These are phyloP conservation scores for Chaetomium globosum DNA, from an alignment of 2,329 filamentous ascomycete genomes.

Conservation along the genomic window DNA sequence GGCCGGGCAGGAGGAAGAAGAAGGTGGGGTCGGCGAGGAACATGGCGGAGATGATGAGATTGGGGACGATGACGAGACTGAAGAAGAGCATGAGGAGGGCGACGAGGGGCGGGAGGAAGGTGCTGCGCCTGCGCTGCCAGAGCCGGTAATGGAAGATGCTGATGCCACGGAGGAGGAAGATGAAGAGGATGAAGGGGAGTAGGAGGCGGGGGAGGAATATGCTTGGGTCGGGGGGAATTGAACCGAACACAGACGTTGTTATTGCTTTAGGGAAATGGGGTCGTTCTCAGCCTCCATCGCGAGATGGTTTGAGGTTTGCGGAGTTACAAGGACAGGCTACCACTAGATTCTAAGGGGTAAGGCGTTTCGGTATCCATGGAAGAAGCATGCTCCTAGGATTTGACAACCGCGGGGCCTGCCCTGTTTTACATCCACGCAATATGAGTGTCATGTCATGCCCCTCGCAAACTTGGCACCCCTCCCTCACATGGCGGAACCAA, in stretches of 20 bases:
- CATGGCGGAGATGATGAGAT: constrained; percentile 31
- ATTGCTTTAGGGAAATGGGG: neutral
- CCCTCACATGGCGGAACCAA: neutral
- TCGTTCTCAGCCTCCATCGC: neutral
- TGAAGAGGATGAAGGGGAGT: neutral
- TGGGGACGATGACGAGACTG: constrained; percentile 29
- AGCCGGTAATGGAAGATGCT: neutral
- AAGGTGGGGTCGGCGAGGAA: constrained; percentile 34
- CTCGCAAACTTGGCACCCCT: too few relatives aligned
- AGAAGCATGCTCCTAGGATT: too few relatives aligned
- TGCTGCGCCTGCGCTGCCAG: neutral
- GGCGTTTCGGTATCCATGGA: too few relatives aligned
- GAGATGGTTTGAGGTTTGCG: neutral
- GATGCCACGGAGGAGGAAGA: constrained; percentile 5
- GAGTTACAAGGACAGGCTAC: neutral
- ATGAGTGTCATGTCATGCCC: too few relatives aligned
- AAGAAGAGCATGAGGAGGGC: constrained; percentile 25
- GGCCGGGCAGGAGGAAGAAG: neutral
- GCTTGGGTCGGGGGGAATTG: neutral
- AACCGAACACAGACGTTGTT: neutral
- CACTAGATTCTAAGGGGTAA: too few relatives aligned
- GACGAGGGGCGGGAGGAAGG: neutral
- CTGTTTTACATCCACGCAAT: too few relatives aligned
- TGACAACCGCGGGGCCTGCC: too few relatives aligned
- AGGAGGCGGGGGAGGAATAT: neutral